These are phyloP conservation scores for Salix caprea DNA, from an alignment of 345 rosid species.

Conservation along the genomic window DNA sequence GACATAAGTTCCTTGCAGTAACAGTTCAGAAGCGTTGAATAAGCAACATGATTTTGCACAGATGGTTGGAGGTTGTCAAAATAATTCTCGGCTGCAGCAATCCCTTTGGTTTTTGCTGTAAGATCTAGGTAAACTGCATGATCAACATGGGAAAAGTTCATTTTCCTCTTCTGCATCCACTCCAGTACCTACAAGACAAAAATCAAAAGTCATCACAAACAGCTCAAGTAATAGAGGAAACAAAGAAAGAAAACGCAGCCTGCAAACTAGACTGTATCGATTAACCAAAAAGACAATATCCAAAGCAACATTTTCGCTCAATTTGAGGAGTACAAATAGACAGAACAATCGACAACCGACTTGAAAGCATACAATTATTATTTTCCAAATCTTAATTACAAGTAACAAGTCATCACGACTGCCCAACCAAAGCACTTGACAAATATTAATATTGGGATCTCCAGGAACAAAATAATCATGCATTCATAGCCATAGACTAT, in stretches of 20 bases:
- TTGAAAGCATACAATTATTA: neutral
- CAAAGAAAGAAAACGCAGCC: neutral
- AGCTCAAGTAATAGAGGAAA: neutral
- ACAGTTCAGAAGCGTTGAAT: slow-evolving; percentile 60
- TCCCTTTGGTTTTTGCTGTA: slow-evolving; percentile 51
- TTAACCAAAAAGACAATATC: neutral
- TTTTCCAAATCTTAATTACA: neutral
- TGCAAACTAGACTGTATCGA: neutral
- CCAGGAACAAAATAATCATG: neutral
- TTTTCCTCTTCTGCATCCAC: slow-evolving; percentile 76
- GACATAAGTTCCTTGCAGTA: slow-evolving; percentile 45
- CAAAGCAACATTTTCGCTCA: neutral
- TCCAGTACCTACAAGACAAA: slow-evolving; percentile 47
- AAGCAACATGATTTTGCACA: slow-evolving; percentile 33
- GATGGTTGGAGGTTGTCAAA: slow-evolving; percentile 34
- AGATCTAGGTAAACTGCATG: slow-evolving; percentile 57
- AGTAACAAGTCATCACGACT: neutral
- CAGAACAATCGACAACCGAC: neutral
- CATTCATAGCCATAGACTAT: neutral
- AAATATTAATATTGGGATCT: neutral
- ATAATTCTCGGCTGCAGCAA: slow-evolving; percentile 57
- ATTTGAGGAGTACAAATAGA: no score
- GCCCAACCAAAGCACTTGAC: neutral
- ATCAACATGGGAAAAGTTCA: slow-evolving; percentile 36
- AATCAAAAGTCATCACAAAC: neutral